Base-by-base conservation (phyloP, 352 stramenopile species). In the Thalassiosira allenii region DNA sequence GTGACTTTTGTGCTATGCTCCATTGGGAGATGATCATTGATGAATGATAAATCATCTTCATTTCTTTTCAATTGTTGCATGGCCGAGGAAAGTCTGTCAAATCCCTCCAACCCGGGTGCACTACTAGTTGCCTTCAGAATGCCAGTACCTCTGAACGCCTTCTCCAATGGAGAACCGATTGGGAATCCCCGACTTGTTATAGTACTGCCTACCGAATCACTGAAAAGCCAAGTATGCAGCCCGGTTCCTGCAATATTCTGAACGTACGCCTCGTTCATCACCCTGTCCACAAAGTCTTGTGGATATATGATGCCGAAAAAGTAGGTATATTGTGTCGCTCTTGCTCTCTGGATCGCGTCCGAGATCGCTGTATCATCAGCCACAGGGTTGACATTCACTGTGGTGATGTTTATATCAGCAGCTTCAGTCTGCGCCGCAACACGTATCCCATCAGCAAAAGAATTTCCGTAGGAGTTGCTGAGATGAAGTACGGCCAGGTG, bases 201-300 rank as follows among this genome's bases (percentile, higher is more conserved):
- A 37, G 44, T 20, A 52, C 51, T 51, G n/a, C 40, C 23, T 32
- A 83, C 68, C 8, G 25, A 49, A 56, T 91, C 82, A 49, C 54
- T 61, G 77, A 89, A 84, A 12, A 91, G 34, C 85, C 81, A 91
- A 44, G 69, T 83, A 56, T 88, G 65, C 51, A 65, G 33, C 6
- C 73, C 82, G 23, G 72, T 75, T n/a, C 83, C 86, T 4, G 83
- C 83, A 43, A 90, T 76, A 0, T 68, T 71, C 11, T 78, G 49
- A 53, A 72, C 33, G 58, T 75, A 81, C 8, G 86, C 86, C 41
- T 78, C 59, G 9, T 37, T 49, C 72, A 91, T 81, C 25, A 89
- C 23, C 11, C 8, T 33, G 40, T 89, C 72, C 2, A 32, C 34
- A 20, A 68, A 33, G 5, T 70, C 64, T 30, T 8, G n/a, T 14